Conservation (phyloP, 768 basidiomycete genomes). For the Lentinula boryana region DNA sequence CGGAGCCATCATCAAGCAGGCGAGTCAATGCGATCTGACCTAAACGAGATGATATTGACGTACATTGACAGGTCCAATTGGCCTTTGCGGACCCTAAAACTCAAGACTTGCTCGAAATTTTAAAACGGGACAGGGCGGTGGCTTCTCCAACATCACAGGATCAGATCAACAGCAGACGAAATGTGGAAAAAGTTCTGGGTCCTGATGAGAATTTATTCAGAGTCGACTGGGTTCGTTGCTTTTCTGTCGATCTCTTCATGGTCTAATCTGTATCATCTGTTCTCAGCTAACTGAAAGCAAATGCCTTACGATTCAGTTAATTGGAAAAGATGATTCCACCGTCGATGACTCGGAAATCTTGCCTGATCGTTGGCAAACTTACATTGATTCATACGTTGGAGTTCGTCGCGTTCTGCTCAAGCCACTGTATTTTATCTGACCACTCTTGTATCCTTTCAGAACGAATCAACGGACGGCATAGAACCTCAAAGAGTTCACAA, state of each 20-base stretch:
- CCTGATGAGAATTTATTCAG: conserved; percentile 77
- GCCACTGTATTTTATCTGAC: background rate
- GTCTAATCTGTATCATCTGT: background rate
- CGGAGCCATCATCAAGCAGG: conserved; percentile 85
- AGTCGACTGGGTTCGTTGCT: conserved; percentile 65
- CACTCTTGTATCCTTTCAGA: conserved; percentile 27
- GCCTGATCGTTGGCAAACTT: conserved; percentile 73
- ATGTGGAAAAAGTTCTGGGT: conserved; percentile 64
- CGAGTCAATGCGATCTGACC: conserved; percentile 20
- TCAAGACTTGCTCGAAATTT: conserved; percentile 63
- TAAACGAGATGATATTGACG: conserved; percentile 23
- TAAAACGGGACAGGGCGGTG: conserved; percentile 64
- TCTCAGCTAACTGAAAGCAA: conserved; percentile 58
- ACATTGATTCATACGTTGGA: conserved; percentile 72
- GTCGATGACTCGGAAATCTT: conserved; percentile 73
- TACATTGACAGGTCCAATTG: conserved; percentile 45
- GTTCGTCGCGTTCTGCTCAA: conserved; percentile 26
- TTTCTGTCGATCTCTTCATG: background rate
- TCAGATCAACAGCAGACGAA: conserved; percentile 58
- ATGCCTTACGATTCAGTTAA: conserved; percentile 64
- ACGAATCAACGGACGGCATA: conserved; percentile 51
- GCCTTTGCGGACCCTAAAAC: conserved; percentile 63
- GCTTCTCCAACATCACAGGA: conserved; percentile 62
- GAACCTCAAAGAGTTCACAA: conserved; percentile 36
- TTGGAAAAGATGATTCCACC: conserved; percentile 74